Evolutionary conservation across 345 rosid species (phyloP).

Genomic region (Eucalyptus marginata): DNA sequence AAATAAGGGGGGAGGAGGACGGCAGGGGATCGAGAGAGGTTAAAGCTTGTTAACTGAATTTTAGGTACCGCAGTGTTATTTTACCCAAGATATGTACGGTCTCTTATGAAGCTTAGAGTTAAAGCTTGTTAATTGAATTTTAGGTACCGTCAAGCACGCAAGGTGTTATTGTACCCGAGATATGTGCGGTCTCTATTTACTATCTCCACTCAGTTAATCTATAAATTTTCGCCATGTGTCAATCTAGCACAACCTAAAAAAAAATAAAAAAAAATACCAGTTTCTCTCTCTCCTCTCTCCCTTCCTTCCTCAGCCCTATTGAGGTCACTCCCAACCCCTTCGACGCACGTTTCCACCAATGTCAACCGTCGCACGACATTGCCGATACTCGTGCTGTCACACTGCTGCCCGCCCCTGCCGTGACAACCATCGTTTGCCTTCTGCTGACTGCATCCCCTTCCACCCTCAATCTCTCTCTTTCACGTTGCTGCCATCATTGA

Average conservation of each 20-base stretch:
- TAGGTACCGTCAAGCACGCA: too few relatives aligned
- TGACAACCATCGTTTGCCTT: background rate
- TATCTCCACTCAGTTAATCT: background rate
- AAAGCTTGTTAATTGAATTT: too few relatives aligned
- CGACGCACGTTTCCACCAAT: background rate
- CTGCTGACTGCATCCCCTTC: background rate
- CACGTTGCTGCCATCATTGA: background rate
- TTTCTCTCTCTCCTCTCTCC: background rate
- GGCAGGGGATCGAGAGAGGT: too few relatives aligned
- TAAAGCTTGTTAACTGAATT: too few relatives aligned
- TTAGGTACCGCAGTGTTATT: background rate
- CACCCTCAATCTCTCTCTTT: background rate
- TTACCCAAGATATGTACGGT: background rate
- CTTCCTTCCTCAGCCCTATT: background rate
- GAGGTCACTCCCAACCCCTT: background rate
- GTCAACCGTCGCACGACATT: background rate
- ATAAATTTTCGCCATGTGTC: background rate
- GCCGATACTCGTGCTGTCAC: background rate
- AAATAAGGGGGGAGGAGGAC: too few relatives aligned
- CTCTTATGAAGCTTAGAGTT: too few relatives aligned
- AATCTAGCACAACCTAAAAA: background rate
- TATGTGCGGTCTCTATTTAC: background rate
- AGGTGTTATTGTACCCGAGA: background rate
- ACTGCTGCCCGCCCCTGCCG: background rate
- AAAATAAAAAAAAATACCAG: accelerated